Conservation (phyloP, 2,329 filamentous ascomycete species). For the Aspergillus pseudoglaucus region DNA sequence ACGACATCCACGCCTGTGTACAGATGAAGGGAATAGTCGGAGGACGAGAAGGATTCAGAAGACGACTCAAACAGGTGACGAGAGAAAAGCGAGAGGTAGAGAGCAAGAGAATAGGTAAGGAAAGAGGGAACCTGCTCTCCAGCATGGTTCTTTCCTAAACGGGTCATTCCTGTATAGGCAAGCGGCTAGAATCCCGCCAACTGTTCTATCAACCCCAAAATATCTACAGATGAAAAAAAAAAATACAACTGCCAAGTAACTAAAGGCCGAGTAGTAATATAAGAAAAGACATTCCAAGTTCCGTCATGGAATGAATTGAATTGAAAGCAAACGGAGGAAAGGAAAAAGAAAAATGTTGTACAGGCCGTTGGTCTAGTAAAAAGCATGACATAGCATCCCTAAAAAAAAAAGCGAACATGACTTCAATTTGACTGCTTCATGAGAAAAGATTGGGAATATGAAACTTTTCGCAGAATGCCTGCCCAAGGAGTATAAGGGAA, state of each 20-base stretch:
- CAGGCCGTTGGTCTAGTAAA: conserved; percentile 29
- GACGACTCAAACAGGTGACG: background rate
- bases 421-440: conserved; percentile 34
- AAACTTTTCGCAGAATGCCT: conserved; percentile 42
- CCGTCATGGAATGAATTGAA: conserved; percentile 12
- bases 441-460: conserved; percentile 24
- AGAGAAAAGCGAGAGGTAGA: conserved; percentile 3
- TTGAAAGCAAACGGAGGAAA: conserved; percentile 16
- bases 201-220: no score
- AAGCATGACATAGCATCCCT: conserved; percentile 27
- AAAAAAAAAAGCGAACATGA: conserved; percentile 21
- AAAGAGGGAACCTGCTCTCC: background rate
- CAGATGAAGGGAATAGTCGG: background rate
- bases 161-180: background rate
- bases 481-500: conserved; percentile 34
- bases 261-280: conserved; percentile 3
- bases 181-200: no score
- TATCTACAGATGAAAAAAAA: background rate
- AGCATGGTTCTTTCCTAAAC: background rate
- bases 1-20: conserved; percentile 1
- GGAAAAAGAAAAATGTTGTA: conserved; percentile 26
- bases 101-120: background rate
- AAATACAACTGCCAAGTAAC: background rate
- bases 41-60: background rate
- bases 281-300: conserved; percentile 8